Percentiles rank a stretch among this genome's conserved stretches.
Conservation (phyloP, 441 rosid species). For the Jatropha multifida region DNA sequence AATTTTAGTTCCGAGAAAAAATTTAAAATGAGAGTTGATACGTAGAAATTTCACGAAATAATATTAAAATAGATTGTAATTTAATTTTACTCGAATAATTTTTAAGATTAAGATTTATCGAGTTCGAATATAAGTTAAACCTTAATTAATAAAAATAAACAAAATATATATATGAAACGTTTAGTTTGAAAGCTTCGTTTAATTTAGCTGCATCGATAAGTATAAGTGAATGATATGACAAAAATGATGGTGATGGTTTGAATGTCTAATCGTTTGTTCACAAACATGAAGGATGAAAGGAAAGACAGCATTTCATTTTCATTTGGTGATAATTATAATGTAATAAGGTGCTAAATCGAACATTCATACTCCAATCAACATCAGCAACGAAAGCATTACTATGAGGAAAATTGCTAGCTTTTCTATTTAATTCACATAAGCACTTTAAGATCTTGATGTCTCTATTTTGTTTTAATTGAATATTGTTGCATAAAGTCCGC, state of each 20-base stretch:
- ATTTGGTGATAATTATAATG: neutral
- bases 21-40: too few relatives aligned
- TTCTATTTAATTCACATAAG: neutral
- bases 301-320: neutral
- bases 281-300: neutral
- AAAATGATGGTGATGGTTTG: slow-evolving; percentile 7
- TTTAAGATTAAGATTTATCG: neutral
- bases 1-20: too few relatives aligned
- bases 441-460: neutral
- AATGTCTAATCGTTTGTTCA: neutral
- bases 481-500: neutral
- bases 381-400: neutral
- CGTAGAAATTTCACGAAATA: too few relatives aligned
- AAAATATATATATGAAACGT: neutral
- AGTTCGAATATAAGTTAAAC: neutral
- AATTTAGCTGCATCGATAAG: neutral
- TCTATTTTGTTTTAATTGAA: neutral
- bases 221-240: neutral
- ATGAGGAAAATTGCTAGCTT: neutral
- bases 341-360: neutral
- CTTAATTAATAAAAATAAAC: neutral
- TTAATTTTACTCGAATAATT: too few relatives aligned
- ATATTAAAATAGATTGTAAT: too few relatives aligned
- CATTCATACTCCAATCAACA: neutral
- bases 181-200: slow-evolving; percentile 11